These are phyloP conservation scores for Cronartium ribicola DNA, from an alignment of 1,284 basidiomycete genomes.

Conservation along the genomic window DNA sequence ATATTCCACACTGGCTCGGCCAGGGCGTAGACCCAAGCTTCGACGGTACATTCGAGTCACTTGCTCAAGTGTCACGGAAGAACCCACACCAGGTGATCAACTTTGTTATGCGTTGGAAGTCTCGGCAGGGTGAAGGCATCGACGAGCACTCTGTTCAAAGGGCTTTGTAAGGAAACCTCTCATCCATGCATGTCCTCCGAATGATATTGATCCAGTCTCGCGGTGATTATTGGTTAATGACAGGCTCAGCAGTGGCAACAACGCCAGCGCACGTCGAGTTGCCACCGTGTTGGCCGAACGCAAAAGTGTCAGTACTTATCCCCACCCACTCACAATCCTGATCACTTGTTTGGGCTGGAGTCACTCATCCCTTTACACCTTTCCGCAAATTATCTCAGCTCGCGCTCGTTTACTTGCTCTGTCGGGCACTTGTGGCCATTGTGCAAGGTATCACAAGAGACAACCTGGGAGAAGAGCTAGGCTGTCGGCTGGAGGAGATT, in stretches of 20 bases:
- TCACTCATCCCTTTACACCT: conserved; percentile 1
- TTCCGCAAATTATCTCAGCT: conserved; percentile 52
- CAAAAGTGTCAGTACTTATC: conserved; percentile 56
- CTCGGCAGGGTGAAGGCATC: conserved; percentile 67
- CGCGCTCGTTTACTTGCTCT: conserved; percentile 80
- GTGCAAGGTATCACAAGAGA: conserved; percentile 69
- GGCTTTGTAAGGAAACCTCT: conserved; percentile 55
- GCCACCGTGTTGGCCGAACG: conserved; percentile 65
- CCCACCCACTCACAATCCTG: neutral
- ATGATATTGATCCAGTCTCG: conserved; percentile 23
- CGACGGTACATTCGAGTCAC: conserved; percentile 71
- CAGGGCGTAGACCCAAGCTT: conserved; percentile 68
- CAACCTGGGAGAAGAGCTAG: conserved; percentile 69
- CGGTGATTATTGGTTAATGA: conserved; percentile 1
- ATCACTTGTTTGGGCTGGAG: neutral
- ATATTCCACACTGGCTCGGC: conserved; percentile 59
- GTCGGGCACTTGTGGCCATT: conserved; percentile 72
- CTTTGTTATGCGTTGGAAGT: conserved; percentile 80
- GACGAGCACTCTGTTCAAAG: conserved; percentile 55
- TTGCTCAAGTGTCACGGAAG: conserved; percentile 79
- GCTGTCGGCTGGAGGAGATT: conserved; percentile 72
- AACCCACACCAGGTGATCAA: conserved; percentile 79
- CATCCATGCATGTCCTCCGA: conserved; percentile 43
- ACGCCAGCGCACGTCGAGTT: conserved; percentile 18
- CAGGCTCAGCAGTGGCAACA: conserved; percentile 16